Conservation (phyloP, 176 grass and related monocot genomes). For the Luzula sylvatica region DNA sequence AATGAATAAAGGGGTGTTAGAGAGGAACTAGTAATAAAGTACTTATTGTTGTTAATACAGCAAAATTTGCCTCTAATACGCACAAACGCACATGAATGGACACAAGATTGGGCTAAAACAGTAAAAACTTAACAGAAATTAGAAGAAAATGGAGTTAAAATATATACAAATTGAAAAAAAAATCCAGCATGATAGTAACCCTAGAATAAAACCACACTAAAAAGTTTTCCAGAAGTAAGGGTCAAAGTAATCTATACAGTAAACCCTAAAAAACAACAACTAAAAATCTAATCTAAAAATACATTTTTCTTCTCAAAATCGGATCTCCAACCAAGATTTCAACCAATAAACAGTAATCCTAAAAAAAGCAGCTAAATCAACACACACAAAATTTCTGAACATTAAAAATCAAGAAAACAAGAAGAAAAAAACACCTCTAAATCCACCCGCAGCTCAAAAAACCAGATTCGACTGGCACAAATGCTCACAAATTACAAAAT, state of each 20-base stretch:
- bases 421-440: neutral
- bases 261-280: neutral
- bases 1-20: neutral
- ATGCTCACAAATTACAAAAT: neutral
- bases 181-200: neutral
- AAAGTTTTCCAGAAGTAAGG: neutral
- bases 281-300: neutral
- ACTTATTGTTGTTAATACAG: neutral
- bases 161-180: neutral
- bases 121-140: too few relatives aligned
- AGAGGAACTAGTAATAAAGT: constrained; percentile 1
- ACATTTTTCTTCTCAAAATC: neutral
- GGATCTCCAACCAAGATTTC: constrained; percentile 2
- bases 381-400: neutral
- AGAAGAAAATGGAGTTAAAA: neutral
- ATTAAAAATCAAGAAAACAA: neutral
- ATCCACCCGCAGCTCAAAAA: neutral
- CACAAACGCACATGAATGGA: too few relatives aligned
- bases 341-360: neutral
- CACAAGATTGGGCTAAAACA: too few relatives aligned
- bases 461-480: constrained; percentile 1
- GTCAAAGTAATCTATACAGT: neutral
- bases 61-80: too few relatives aligned
- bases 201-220: neutral
- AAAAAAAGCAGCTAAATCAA: constrained; percentile 8